These are phyloP conservation scores for Fomitopsis betulina DNA, from an alignment of 1,284 basidiomycete species.

Conservation along the genomic window DNA sequence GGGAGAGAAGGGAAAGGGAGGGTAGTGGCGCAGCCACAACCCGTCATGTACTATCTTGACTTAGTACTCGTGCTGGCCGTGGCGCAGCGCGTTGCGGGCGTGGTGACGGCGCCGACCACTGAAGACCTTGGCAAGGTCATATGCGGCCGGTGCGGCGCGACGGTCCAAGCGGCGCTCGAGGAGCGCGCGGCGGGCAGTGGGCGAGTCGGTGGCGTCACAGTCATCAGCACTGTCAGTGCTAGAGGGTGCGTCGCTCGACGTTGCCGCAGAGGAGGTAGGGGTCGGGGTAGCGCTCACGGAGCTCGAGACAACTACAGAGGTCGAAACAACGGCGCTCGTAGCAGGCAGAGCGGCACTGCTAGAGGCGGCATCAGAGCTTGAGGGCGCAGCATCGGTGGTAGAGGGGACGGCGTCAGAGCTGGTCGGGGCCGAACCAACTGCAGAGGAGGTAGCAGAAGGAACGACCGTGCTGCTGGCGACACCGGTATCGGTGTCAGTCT, in stretches of 20 bases:
- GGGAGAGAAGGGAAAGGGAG: background rate
- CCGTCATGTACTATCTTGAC: background rate
- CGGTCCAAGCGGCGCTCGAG: conserved; percentile 1
- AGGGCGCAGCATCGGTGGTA: conserved; percentile 1
- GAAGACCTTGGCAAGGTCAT: background rate
- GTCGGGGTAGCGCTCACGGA: background rate
- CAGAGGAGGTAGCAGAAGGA: background rate
- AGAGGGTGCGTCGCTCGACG: conserved; percentile 1
- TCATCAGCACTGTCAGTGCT: background rate
- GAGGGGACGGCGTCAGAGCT: background rate
- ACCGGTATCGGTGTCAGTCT: background rate
- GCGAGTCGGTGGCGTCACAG: background rate
- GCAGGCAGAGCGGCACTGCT: background rate
- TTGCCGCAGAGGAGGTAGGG: background rate
- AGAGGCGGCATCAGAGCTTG: background rate
- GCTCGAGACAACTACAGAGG: background rate
- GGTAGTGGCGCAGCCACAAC: conserved; percentile 1
- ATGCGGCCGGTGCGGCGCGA: background rate
- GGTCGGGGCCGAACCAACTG: background rate
- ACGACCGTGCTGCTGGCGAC: background rate
- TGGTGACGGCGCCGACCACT: conserved; percentile 5
- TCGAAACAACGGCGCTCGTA: background rate
- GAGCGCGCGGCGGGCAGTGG: background rate
- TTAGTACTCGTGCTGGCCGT: background rate
- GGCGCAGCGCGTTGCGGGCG: background rate